phyloP scores from a whole-genome alignment of 495 filamentous ascomycete species.

The Xylaria venustula region DNA sequence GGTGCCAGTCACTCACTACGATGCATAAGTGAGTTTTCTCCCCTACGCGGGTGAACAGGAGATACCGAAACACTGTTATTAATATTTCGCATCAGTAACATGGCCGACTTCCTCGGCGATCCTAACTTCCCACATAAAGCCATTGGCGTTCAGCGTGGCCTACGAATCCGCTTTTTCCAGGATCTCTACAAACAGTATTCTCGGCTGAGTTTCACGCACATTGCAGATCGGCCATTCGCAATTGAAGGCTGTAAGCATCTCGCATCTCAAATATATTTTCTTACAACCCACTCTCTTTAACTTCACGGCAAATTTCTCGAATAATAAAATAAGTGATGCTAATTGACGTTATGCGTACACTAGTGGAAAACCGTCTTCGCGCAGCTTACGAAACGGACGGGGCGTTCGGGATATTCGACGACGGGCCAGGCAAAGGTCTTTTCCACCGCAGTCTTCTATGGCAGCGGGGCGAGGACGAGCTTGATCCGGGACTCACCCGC shows the following conservation, averaged over 20 bases:
- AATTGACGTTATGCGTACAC: no score
- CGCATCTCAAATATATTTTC: no score
- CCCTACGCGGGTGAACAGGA: no score
- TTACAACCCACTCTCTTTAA: no score
- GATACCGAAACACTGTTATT: no score
- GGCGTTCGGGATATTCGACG: slow-evolving; percentile 17
- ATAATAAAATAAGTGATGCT: no score
- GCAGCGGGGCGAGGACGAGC: neutral
- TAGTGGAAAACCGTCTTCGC: slow-evolving; percentile 21
- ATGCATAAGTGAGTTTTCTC: slow-evolving; percentile 21
- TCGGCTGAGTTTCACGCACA: slow-evolving; percentile 12
- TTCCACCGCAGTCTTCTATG: slow-evolving; percentile 19
- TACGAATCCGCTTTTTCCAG: slow-evolving; percentile 22
- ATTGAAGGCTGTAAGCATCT: no score
- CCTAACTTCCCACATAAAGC: slow-evolving; percentile 13
- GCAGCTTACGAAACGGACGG: slow-evolving; percentile 13
- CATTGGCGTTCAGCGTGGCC: slow-evolving; percentile 16
- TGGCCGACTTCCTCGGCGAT: slow-evolving; percentile 16
- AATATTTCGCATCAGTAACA: no score
- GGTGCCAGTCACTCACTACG: slow-evolving; percentile 22
- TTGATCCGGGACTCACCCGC: neutral
- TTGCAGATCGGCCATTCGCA: slow-evolving; percentile 21
- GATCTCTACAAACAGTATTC: slow-evolving; percentile 26
- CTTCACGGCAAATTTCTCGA: no score
- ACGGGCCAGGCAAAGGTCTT: neutral